phyloP scores from a whole-genome alignment of 352 stramenopile species.

The Phytophthora cryptogea region DNA sequence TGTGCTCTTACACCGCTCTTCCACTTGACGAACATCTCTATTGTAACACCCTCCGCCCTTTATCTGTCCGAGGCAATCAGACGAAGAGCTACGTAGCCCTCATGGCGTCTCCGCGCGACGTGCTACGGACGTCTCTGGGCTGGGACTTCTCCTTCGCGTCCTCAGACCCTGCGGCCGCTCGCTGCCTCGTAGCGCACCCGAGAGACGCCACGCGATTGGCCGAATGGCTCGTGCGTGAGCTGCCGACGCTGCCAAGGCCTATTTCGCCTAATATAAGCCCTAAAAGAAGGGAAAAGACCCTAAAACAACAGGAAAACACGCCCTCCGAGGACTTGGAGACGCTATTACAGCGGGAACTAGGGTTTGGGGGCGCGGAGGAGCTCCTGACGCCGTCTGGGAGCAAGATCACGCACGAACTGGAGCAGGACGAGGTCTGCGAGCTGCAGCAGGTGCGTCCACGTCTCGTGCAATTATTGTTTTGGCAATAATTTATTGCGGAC shows the following conservation, averaged over 20 bases:
- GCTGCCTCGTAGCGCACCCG: slow-evolving; percentile 54
- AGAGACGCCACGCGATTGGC: slow-evolving; percentile 31
- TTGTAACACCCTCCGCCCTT: background rate
- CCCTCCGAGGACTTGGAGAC: slow-evolving; percentile 35
- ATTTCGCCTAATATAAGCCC: background rate
- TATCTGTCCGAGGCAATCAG: slow-evolving; percentile 4
- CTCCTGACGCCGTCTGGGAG: background rate
- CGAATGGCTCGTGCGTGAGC: slow-evolving; percentile 51
- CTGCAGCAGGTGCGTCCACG: slow-evolving; percentile 23
- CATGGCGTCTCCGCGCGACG: slow-evolving; percentile 25
- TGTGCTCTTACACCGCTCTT: background rate
- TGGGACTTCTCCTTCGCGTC: slow-evolving; percentile 63
- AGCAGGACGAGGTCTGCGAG: slow-evolving; percentile 13
- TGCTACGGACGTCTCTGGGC: slow-evolving; percentile 44
- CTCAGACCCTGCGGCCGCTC: slow-evolving; percentile 40
- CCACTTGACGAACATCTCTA: slow-evolving; percentile 3
- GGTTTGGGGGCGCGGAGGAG: slow-evolving; percentile 11
- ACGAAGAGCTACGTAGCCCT: slow-evolving; percentile 23
- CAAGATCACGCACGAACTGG: slow-evolving; percentile 2
- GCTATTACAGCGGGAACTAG: slow-evolving; percentile 49
- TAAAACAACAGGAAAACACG: slow-evolving; percentile 4
- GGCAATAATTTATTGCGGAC: background rate
- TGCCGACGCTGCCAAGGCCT: slow-evolving; percentile 23
- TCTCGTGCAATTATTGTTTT: slow-evolving; percentile 13
- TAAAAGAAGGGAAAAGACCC: background rate